Evolutionary conservation across 805 yeast species (phyloP), one percentile per base, ranked within the genome.

Genomic region (Clavispora asparagi): DNA sequence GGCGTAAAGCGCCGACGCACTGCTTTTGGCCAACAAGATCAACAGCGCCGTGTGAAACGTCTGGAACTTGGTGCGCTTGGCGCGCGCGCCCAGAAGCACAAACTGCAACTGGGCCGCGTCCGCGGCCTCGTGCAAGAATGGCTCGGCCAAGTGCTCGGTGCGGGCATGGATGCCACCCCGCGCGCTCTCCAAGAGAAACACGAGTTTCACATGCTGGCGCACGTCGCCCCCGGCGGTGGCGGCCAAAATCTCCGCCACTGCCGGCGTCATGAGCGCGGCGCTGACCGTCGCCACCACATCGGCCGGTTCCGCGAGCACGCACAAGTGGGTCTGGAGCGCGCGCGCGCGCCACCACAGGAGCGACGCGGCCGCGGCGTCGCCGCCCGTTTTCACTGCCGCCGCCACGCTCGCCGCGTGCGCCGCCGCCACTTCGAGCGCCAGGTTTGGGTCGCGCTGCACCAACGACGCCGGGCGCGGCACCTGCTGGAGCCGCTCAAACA

Each of bases 41-140:
- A 92, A 75, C 35, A 88, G 81, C 0, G 96, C 78, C 25, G 84
- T 78, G n/a, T 83, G 79, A 30, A 71, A 74, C 41, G 75, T 74
- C 66, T 92, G 98, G 62, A 71, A 87, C 62, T 87, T 87, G 4
- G 98, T 92, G 59, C 94, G 75, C 60, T 82, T 85, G 9, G 96
- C 97, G 55, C 82, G 82, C 46, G 94, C 87, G 54, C 98, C 98
- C 1, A 97, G 86, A 40, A 92, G 67, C 0, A 83, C 77, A 52
- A 83, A 77, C 42, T 77, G 68, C 40, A 89, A 73, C 1, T 79
- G 76, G 0, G 90, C 80, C 10, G 84, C 59, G 12, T 76, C 74
- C 39, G 79, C 76, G 2, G 83, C 87, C 50, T 75, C 76, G 1
- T 68, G 63, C 49, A 87, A 67, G 5, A 79, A 72, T 7, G 82